These are phyloP conservation scores for Exserohilum rostratum DNA, from an alignment of 2,329 filamentous ascomycete species.

Conservation along the genomic window DNA sequence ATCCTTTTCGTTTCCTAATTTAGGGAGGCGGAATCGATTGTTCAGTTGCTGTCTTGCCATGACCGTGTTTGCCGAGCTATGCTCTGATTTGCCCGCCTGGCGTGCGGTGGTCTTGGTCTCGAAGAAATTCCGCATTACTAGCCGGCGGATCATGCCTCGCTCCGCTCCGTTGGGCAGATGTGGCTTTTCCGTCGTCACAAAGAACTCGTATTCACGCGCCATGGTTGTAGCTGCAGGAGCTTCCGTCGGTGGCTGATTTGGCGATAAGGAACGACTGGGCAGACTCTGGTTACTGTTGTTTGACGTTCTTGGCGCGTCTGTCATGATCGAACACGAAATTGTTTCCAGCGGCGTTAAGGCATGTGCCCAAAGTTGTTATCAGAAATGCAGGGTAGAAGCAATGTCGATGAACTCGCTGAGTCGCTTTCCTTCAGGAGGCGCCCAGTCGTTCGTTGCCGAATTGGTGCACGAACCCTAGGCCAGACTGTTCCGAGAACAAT, in stretches of 20 bases:
- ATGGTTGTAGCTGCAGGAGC: neutral
- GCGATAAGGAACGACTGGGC: neutral
- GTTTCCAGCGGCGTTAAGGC: neutral
- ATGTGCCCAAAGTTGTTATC: neutral
- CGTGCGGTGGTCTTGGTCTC: constrained; percentile 19
- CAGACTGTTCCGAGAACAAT: neutral
- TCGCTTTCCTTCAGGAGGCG: neutral
- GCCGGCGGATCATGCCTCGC: constrained; percentile 28
- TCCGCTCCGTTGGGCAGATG: constrained; percentile 28
- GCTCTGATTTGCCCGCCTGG: constrained; percentile 15
- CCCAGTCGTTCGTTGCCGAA: neutral
- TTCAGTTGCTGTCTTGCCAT: constrained; percentile 28
- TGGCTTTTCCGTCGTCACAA: constrained; percentile 32
- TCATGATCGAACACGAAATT: neutral
- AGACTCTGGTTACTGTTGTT: neutral
- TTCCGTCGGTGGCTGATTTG: neutral
- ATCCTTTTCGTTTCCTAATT: neutral
- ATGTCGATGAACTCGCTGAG: neutral
- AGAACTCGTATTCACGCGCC: constrained; percentile 35
- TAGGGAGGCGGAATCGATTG: constrained; percentile 27
- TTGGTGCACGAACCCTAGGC: neutral
- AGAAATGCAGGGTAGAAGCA: neutral
- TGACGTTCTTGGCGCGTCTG: neutral
- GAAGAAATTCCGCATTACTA: constrained; percentile 40
- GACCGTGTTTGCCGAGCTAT: constrained; percentile 29